Evolutionary conservation across 306 rosid species (phyloP).

Genomic region (Cyamopsis tetragonoloba): DNA sequence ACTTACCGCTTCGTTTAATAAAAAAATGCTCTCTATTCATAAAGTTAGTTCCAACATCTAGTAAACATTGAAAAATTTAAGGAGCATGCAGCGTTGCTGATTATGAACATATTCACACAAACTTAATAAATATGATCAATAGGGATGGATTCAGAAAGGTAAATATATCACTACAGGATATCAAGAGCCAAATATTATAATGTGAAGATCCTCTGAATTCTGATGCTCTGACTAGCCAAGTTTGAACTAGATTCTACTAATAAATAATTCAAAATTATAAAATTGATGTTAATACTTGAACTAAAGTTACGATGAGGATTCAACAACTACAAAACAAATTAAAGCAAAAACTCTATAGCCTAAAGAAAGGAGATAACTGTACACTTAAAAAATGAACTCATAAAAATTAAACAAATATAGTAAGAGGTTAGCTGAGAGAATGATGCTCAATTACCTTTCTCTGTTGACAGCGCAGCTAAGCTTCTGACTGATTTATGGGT

Average conservation of each 20-base stretch:
- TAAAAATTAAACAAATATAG: conserved; percentile 11
- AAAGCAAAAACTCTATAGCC: background rate
- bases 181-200: background rate
- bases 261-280: background rate
- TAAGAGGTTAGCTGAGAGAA: conserved; percentile 17
- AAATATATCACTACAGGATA: background rate
- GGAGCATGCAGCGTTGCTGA: background rate
- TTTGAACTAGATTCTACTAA: background rate
- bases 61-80: background rate
- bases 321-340: background rate
- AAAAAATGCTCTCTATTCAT: background rate
- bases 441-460: conserved; percentile 45
- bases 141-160: background rate
- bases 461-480: conserved; percentile 43
- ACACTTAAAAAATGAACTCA: background rate
- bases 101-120: background rate
- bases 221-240: background rate
- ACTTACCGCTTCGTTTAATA: background rate
- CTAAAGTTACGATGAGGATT: background rate
- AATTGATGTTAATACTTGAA: conserved; percentile 14
- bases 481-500: conserved; percentile 45
- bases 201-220: background rate
- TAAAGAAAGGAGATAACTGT: conserved; percentile 10
- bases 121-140: background rate
- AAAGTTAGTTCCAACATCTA: conserved; percentile 9